Conservation (phyloP, 805 yeast species). For the Priceomyces castillae region DNA sequence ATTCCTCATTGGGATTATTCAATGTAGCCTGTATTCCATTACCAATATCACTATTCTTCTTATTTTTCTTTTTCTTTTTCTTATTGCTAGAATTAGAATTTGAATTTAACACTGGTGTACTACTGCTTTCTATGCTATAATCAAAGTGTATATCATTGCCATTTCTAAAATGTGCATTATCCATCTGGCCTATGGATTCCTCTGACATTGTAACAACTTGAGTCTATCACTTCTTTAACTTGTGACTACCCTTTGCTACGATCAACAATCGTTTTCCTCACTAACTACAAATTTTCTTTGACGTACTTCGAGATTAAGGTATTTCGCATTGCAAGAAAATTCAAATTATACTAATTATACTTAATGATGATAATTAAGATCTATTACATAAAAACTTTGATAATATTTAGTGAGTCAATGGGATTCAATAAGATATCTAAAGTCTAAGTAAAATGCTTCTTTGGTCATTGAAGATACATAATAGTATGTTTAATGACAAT, state of each 20-base stretch:
- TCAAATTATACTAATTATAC: background rate
- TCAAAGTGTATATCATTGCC: slow-evolving; percentile 39
- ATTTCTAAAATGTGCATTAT: slow-evolving; percentile 19
- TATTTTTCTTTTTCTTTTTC: slow-evolving; percentile 34
- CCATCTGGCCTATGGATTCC: slow-evolving; percentile 8
- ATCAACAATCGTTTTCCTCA: background rate
- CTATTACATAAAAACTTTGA: too few species aligned
- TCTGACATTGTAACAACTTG: slow-evolving; percentile 6
- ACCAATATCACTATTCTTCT: slow-evolving; percentile 18
- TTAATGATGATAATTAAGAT: background rate
- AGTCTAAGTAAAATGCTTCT: too few species aligned
- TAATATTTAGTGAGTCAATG: too few species aligned
- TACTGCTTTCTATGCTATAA: slow-evolving; percentile 9
- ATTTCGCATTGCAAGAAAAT: slow-evolving; percentile 5
- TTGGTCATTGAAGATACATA: too few species aligned
- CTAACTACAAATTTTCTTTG: slow-evolving; percentile 4
- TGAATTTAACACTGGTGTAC: slow-evolving; percentile 5
- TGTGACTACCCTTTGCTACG: background rate
- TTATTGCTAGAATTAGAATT: slow-evolving; percentile 2
- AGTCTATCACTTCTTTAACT: background rate
- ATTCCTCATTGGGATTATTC: slow-evolving; percentile 57
- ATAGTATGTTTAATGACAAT: too few species aligned
- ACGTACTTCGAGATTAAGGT: background rate
- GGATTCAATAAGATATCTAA: too few species aligned
- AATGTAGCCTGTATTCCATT: slow-evolving; percentile 40